Evolutionary conservation across 768 basidiomycete genomes (phyloP), one percentile per base, ranked within the genome.

Genomic region (Paxillus rubicundulus): DNA sequence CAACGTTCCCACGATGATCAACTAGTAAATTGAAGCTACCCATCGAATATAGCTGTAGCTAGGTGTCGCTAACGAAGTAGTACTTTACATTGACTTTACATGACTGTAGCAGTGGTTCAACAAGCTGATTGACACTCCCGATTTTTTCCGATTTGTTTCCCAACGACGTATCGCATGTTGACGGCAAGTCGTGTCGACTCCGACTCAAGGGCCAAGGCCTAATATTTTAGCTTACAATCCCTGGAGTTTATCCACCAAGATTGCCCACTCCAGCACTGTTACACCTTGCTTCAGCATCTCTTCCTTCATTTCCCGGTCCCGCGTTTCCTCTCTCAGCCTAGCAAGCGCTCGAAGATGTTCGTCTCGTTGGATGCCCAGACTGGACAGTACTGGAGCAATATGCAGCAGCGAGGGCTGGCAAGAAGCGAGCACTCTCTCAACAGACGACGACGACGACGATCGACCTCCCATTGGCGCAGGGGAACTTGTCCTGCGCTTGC

Each of bases 251-350:
- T 89, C 87, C 52, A 89, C 66, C 59, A 89, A 72, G 60, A 89
- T 85, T 18, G 87, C 87, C 87, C 87, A 89, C 60, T 89, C 87
- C 70, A 89, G 73, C 8, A 87, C 75, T 1, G 86, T 87, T 46
- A 89, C 73, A 1, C 87, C 87, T 59, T 79, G 72, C 62, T 71
- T 80, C 68, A 89, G 61, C 49, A 86, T 87, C 57, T 83, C 84
- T 59, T 86, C 84, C 67, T 77, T 85, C 43, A 89, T 75, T 64
- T 88, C 85, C 52, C 80, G 70, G 65, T 89, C 81, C 56, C 87
- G 69, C 18, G 83, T 88, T 53, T 80, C 82, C 49, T 85, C 84
- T 34, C 78, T 79, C 55, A 89, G 66, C 49, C 78, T 73, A 9
- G 76, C 77, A 16, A 89, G 69, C 2, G 87, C 87, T 10, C 77